Base-by-base conservation (phyloP, 108 stramenopile species). In the Ochromonas danica region DNA sequence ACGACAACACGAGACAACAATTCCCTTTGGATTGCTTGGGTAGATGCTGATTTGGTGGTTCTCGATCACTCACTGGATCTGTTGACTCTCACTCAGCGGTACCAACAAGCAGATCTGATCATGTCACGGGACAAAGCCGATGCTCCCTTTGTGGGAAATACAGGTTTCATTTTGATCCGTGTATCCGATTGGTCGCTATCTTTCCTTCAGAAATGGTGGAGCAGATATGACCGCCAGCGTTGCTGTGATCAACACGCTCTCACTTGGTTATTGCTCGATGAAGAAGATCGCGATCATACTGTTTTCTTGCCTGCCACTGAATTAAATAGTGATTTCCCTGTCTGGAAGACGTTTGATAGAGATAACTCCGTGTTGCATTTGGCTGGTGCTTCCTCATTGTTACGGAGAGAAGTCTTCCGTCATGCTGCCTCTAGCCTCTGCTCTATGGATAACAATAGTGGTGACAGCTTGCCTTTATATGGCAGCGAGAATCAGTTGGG, bases 11-110 rank as follows among this genome's bases (percentile, higher is more conserved):
- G n/a, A n/a, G n/a, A n/a, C n/a, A n/a, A n/a, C n/a, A 75, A 27
- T 27, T 33, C 17, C 10, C 6, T 35, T 27, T 75, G 38, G 3
- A 33, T 75, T 17, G 41, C 38, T 6, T 75, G 72, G 72, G 10
- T 75, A 42, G 72, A 75, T 75, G 72, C 72, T 35, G 72, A 75
- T 36, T 75, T 75, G 38, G 38, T 75, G 3, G 43, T 75, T 25
- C 10, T 75, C 3, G 31, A 75, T 60, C 10, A 35, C 10, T 6
- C 3, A 6, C 38, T 75, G 10, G 22, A 41, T 45, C 3, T 75
- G 14, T 3, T 35, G 40, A 42, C 3, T 33, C 17, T 75, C 31
- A 10, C 10, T 3, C 6, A 38, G 6, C 6, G 10, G 40, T 60
- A 75, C 38, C 72, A 6, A 3, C 3, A 75, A 14, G 72, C 72